Percentiles rank a stretch among this genome's conserved stretches.
Conservation (phyloP, 495 filamentous ascomycete species). For the Hypomontagnella submonticulosa region DNA sequence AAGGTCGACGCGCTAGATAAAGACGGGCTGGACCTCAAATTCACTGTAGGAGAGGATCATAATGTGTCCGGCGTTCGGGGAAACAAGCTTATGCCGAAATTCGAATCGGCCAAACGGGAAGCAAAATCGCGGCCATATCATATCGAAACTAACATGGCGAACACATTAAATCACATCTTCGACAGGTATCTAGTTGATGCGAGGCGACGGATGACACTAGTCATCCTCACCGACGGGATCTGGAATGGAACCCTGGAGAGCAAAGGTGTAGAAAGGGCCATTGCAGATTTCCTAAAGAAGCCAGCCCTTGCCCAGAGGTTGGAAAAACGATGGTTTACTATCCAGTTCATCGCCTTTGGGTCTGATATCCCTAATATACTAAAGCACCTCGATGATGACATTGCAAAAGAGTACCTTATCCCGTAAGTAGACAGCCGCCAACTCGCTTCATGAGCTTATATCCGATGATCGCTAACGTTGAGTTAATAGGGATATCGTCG, state of each 20-base stretch:
- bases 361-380: slow-evolving; percentile 15
- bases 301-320: slow-evolving; percentile 10
- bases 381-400: slow-evolving; percentile 14
- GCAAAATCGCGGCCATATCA: background rate
- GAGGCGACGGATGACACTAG: slow-evolving; percentile 14
- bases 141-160: slow-evolving; percentile 16
- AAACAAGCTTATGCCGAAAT: slow-evolving; percentile 8
- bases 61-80: slow-evolving; percentile 5
- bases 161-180: slow-evolving; percentile 16
- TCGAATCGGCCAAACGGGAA: slow-evolving; percentile 9
- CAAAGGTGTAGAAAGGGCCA: slow-evolving; percentile 7
- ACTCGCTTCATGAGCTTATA: background rate
- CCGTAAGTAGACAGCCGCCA: slow-evolving; percentile 7
- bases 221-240: slow-evolving; percentile 18
- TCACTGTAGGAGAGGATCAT: slow-evolving; percentile 9
- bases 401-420: slow-evolving; percentile 17
- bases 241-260: slow-evolving; percentile 13
- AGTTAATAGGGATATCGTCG: slow-evolving; percentile 16
- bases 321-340: slow-evolving; percentile 27
- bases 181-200: slow-evolving; percentile 13
- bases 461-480: background rate
- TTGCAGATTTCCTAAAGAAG: slow-evolving; percentile 22
- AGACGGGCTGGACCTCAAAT: slow-evolving; percentile 21
- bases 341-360: slow-evolving; percentile 21
- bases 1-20: slow-evolving; percentile 17